Conservation (phyloP, 2,329 filamentous ascomycete species). For the Cylindrodendrum hubeiense region DNA sequence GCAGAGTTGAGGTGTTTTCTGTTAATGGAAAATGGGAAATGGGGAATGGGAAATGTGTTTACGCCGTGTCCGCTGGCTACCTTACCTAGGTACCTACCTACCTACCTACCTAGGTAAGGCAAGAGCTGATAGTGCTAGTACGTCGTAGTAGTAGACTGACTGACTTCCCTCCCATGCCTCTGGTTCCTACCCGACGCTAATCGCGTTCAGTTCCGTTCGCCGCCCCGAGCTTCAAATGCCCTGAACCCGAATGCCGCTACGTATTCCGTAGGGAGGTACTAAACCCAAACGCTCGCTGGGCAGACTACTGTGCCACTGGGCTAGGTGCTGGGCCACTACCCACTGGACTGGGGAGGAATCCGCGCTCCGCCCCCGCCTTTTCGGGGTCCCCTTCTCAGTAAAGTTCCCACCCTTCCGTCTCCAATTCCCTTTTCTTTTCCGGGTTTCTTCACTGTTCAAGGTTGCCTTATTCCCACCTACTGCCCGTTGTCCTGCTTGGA, state of each 20-base stretch:
- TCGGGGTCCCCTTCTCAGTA: constrained; percentile 28
- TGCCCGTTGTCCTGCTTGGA: constrained; percentile 11
- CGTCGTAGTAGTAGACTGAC: neutral
- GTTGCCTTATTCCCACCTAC: constrained; percentile 39
- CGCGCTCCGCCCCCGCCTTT: constrained; percentile 45
- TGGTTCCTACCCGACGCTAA: constrained; percentile 4
- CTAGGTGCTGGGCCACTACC: constrained; percentile 13
- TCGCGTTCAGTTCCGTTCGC: neutral
- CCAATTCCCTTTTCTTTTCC: constrained; percentile 46
- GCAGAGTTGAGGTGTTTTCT: neutral
- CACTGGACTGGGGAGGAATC: constrained; percentile 13
- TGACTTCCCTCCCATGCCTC: neutral
- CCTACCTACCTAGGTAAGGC: too few relatives aligned
- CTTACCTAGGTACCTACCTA: too few relatives aligned
- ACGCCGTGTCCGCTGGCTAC: too few relatives aligned
- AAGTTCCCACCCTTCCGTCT: constrained; percentile 37
- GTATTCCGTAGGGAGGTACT: constrained; percentile 3
- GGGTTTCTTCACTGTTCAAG: constrained; percentile 32
- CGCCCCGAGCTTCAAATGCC: neutral
- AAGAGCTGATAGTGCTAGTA: too few relatives aligned
- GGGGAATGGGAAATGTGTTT: too few relatives aligned
- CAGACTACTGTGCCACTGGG: constrained; percentile 9
- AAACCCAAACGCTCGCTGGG: constrained; percentile 8
- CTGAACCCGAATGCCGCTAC: neutral
- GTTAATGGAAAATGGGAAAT: too few relatives aligned